Evolutionary conservation across 2,329 filamentous ascomycete genomes (phyloP), one percentile per base, ranked within the genome.

Genomic region (Scedosporium aurantiacum): DNA sequence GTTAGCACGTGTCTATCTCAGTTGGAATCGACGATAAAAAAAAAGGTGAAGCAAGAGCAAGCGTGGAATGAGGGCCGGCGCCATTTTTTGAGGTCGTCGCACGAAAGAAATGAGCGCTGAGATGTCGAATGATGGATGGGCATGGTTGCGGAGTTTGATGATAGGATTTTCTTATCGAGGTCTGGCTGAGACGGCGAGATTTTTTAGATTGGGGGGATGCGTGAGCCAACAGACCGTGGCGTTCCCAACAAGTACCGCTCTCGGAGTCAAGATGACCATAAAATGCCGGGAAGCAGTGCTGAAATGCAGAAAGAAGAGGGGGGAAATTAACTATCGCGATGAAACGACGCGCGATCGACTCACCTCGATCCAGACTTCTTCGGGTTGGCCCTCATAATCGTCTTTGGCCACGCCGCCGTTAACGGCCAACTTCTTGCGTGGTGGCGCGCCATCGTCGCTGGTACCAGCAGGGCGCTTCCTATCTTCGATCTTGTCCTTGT

Each of bases 401-500:
- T 83, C 82, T 64, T 80, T 80, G 66, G 75, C 72, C 67, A 82
- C 83, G 69, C 77, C 80, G 65, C 91, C 91, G 80, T 96, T 97
- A 66, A 93, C 83, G 61, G 91, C 90, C 74, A 96, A 89, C 76
- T 91, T 88, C 82, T 97, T 99, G 71, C 86, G 89, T 23, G 93
- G 92, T 67, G 93, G 93, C 66, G 89, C 89, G 71, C 90, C 80
- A 68, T 97, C 91, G 74, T 94, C 90, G 70, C 84, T 79, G 72
- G 88, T 89, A 76, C 84, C 82, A 72, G 91, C 90, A 72, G 91
- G 89, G 84, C 94, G 87, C 84, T 99, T 99, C 84, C 94, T 91
- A 81, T 97, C 94, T 83, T 99, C 94, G 93, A 97, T 99, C 61
- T 64, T 65, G 41, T 65, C 64, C 60, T 64, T 65, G 54, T 65